Evolutionary conservation across 2,329 filamentous ascomycete species (phyloP).

Genomic region (Talaromyces sp.): DNA sequence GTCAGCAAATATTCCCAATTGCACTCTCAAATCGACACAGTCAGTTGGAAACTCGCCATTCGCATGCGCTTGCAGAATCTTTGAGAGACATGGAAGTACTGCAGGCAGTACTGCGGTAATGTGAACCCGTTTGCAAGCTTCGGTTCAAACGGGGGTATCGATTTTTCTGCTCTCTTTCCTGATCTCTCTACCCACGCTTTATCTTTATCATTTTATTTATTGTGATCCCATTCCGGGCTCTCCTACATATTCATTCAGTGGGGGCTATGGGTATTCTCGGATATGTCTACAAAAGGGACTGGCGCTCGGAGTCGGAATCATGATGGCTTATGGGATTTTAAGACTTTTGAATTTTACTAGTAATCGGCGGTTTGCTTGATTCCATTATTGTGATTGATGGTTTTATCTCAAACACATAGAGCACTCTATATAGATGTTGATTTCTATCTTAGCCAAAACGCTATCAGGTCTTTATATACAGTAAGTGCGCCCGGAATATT

Average conservation of each 20-base stretch:
- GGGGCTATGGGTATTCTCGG: slow-evolving; percentile 1
- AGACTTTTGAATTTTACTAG: neutral
- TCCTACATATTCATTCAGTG: slow-evolving; percentile 6
- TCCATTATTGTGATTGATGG: neutral
- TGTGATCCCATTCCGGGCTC: neutral
- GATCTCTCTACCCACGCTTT: no score
- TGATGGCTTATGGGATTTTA: neutral
- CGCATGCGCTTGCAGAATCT: neutral
- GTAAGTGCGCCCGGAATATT: neutral
- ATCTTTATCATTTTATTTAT: slow-evolving; percentile 8
- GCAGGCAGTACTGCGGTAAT: slow-evolving; percentile 9
- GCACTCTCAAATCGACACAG: no score
- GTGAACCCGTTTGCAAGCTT: neutral
- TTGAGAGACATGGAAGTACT: slow-evolving; percentile 12
- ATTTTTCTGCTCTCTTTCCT: slow-evolving; percentile 14
- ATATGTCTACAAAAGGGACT: slow-evolving; percentile 2
- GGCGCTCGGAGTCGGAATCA: slow-evolving; percentile 16
- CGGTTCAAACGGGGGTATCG: no score
- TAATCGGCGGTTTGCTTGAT: neutral
- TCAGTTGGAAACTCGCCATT: no score
- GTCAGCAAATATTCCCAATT: neutral
- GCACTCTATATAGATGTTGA: neutral
- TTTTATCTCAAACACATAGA: slow-evolving; percentile 3
- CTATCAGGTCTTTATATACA: slow-evolving; percentile 18
- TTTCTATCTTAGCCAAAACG: slow-evolving; percentile 12